Evolutionary conservation across 768 basidiomycete species (phyloP).

Genomic region (Mycena venus): DNA sequence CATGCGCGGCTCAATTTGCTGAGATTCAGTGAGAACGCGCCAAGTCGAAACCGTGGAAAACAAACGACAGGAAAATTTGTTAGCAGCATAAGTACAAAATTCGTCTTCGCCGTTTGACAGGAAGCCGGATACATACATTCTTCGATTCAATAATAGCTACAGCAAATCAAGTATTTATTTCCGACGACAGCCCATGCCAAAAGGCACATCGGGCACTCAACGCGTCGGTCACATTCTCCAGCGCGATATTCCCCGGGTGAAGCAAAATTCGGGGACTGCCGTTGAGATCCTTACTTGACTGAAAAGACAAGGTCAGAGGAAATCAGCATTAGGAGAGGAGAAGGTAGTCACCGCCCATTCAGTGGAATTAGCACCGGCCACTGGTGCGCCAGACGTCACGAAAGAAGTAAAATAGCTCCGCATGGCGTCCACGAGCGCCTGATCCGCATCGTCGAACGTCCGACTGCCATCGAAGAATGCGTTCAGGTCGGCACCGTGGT

Average conservation of each 20-base stretch:
- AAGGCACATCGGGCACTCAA: conserved; percentile 44
- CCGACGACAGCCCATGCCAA: conserved; percentile 45
- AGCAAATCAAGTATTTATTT: conserved; percentile 20
- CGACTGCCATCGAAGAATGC: conserved; percentile 49
- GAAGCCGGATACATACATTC: too few relatives aligned
- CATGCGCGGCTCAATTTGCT: too few relatives aligned
- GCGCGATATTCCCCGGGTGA: conserved; percentile 41
- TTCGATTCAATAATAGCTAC: background rate
- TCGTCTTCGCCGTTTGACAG: too few relatives aligned
- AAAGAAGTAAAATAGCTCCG: conserved; percentile 56
- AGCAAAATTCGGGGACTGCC: conserved; percentile 48
- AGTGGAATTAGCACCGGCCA: conserved; percentile 32
- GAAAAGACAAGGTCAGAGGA: background rate
- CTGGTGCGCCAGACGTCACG: conserved; percentile 48
- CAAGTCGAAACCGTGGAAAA: too few relatives aligned
- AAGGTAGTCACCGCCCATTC: conserved; percentile 44
- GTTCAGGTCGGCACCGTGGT: conserved; percentile 51
- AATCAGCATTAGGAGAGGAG: background rate
- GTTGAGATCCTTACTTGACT: background rate
- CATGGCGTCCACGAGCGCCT: conserved; percentile 51
- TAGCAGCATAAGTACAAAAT: background rate
- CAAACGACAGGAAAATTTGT: background rate
- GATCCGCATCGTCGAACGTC: conserved; percentile 41
- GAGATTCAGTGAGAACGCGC: too few relatives aligned
- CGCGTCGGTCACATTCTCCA: conserved; percentile 40